These are phyloP conservation scores for Picochlorum sp. DNA, from an alignment of 139 green algal genomes.

Conservation along the genomic window DNA sequence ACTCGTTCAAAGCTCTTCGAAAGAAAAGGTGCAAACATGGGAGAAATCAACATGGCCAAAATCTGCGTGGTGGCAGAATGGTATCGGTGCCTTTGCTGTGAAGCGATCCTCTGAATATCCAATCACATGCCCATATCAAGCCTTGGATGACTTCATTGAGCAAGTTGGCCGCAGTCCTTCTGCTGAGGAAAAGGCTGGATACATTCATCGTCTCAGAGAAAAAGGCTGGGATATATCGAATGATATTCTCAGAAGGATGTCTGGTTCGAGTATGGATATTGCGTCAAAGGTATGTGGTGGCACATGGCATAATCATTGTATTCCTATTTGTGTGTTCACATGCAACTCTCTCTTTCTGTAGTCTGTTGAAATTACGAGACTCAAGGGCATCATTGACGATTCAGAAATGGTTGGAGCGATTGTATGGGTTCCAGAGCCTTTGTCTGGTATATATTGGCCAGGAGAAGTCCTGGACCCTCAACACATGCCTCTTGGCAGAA, in stretches of 20 bases:
- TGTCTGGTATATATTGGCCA: conserved; percentile 41
- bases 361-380: conserved; percentile 10
- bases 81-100: conserved; percentile 33
- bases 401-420: conserved; percentile 38
- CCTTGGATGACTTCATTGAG: conserved; percentile 56
- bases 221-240: conserved; percentile 61
- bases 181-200: conserved; percentile 35
- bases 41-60: conserved; percentile 35
- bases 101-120: conserved; percentile 50
- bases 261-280: not conserved
- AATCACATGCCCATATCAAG: conserved; percentile 41
- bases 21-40: conserved; percentile 14
- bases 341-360: not conserved
- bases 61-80: conserved; percentile 20
- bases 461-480: conserved; percentile 54
- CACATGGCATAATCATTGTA: not conserved
- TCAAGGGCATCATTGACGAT: conserved; percentile 28
- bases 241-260: conserved; percentile 17
- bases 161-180: conserved; percentile 26
- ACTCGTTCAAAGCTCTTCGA: not conserved
- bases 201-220: conserved; percentile 64
- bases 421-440: conserved; percentile 35
- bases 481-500: conserved; percentile 8
- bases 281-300: not conserved
- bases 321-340: not conserved